Base-by-base conservation (phyloP, 371 early-diverging fungal genomes). In the Coemansia linderi region DNA sequence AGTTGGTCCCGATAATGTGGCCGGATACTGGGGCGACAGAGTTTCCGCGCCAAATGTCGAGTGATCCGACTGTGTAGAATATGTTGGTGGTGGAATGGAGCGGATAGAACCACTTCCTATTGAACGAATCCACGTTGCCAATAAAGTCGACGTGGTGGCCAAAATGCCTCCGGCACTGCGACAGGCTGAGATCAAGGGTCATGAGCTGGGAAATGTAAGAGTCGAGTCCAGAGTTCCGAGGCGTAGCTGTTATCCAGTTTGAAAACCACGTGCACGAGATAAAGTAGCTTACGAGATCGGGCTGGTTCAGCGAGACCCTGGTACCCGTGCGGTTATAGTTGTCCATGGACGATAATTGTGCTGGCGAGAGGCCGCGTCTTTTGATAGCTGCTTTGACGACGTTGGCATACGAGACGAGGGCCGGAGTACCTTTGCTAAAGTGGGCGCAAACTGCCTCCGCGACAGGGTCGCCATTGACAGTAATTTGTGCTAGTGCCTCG, bases 191-290 rank as follows among this genome's bases (percentile, higher is more conserved):
- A 41, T 60, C 63, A 6, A 71, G 67, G 40, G 81, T 64, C n/a
- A 84, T 59, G 27, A 79, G 73, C 59, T 79, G 73, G 33, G 85
- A 84, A 10, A 82, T 80, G 61, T 63, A 70, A 1, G 41, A 12
- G 4, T 59, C 38, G 3, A 65, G 61, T 0, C 61, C 58, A 15
- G 82, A 54, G 27, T 65, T 62, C 27, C 27, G 27, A 29, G 52
- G 52, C 27, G 58, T 44, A 36, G 81, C 84, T 6, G 80, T 83
- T 71, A 86, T 86, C 83, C 85, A 85, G 77, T 85, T 87, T 10
- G 85, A 88, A 50, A 85, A 89, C 74, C 89, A 86, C 22, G 83
- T 85, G 71, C 91, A 90, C 7, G 79, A 74, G 65, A 89, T 88
- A 74, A 82, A 87, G n/a, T 80, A 63, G 88, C 87, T 88, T 19